Percentiles rank a stretch among this genome's conserved stretches.
Evolutionary conservation across 1,284 basidiomycete species (phyloP).

Genomic region (Sphagnurus paluster): DNA sequence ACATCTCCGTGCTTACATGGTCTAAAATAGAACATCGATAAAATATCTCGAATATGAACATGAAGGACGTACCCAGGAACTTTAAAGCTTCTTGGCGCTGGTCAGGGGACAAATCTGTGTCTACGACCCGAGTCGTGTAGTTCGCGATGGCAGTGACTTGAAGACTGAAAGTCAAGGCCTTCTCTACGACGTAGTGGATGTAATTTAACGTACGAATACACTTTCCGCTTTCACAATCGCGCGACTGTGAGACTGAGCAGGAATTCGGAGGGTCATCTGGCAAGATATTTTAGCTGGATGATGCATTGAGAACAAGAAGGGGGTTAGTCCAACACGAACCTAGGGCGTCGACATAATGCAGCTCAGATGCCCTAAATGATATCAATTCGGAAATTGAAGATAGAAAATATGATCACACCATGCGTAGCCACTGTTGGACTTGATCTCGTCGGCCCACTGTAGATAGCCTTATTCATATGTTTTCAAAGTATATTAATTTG

Average conservation of each 20-base stretch:
- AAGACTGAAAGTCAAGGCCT: too few relatives aligned
- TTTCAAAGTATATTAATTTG: too few relatives aligned
- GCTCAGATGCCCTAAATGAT: constrained; percentile 32
- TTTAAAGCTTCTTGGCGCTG: constrained; percentile 52
- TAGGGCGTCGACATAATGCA: constrained; percentile 52
- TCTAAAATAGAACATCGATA: constrained; percentile 23
- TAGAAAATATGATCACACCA: constrained; percentile 29
- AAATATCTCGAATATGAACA: background rate
- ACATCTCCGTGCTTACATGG: constrained; percentile 34
- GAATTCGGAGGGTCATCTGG: constrained; percentile 48
- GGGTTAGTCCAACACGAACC: constrained; percentile 31
- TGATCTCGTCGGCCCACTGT: constrained; percentile 49
- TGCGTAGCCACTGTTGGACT: constrained; percentile 34
- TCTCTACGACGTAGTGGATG: too few relatives aligned
- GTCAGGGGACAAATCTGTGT: constrained; percentile 37
- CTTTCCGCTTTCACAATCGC: constrained; percentile 41
- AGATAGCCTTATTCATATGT: too few relatives aligned
- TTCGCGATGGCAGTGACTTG: constrained; percentile 58
- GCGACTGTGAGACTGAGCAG: constrained; percentile 46
- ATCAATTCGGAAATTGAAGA: background rate
- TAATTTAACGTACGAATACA: constrained; percentile 43
- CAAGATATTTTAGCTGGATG: background rate
- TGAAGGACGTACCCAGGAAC: constrained; percentile 38
- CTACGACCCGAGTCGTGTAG: constrained; percentile 50
- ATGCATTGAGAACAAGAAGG: background rate